Base-by-base conservation (phyloP, 2,329 filamentous ascomycete species). In the Sporothrix pseudoabietina region DNA sequence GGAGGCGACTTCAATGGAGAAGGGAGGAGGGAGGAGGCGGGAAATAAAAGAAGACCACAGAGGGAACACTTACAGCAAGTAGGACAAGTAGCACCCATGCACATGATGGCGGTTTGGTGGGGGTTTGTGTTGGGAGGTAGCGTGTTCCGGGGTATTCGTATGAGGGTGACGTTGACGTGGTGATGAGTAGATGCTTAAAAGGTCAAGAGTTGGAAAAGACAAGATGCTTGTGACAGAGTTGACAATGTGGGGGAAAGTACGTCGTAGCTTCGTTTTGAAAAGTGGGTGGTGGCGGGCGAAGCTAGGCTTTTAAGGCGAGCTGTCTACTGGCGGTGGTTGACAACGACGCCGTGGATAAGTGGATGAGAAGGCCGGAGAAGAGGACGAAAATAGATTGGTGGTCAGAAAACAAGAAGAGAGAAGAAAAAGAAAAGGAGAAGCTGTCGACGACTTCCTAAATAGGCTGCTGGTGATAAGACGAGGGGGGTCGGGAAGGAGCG, bases 11-110 rank as follows among this genome's bases (percentile, higher is more conserved):
- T n/a, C 14, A 14, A 52, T 14, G 16, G 41, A 12, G 63, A 32
- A 32, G 32, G 8, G 26, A 26, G 26, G 26, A 26, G 26, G 26
- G 26, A 26, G 26, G 26, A 26, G 26, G 2, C 26, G 26, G 26
- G 26, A 26, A 26, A 26, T 26, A 26, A 26, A 26, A 26, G 26
- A 26, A 26, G 26, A 26, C 26, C 26, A 26, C 26, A 26, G 35
- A 12, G 10, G 41, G 9, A 10, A 54, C 9, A 77, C 83, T 78
- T 77, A 84, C 83, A 82, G 79, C 83, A 85, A 22, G 79, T 82
- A 32, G 81, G 74, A 75, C 83, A 85, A 32, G 79, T 82, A 6
- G 83, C 79, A 54, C 80, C 76, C 77, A 82, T 81, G 69, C 83
- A 85, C 83, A 85, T 85, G 26, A 52, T 81, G 74, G 12, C n/a